phyloP scores from a whole-genome alignment of 345 rosid species.

The Gossypium stocksii region DNA sequence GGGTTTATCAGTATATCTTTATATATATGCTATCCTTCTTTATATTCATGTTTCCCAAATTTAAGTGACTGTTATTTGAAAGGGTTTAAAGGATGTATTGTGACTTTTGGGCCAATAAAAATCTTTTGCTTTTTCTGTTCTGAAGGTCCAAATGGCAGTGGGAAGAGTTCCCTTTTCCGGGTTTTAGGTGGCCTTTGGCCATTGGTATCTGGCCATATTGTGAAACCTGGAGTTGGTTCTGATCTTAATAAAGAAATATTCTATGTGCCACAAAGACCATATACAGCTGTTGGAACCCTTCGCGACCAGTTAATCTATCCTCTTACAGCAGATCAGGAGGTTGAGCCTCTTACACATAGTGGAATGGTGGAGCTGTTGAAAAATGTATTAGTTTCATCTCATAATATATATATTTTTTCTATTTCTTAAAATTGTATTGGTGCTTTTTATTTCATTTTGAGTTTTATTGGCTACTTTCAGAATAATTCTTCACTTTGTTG shows the following conservation, averaged over 20 bases:
- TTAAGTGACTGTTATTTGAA: not conserved
- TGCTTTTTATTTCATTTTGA: constrained; percentile 1
- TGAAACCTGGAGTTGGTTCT: constrained; percentile 97
- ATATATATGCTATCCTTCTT: not conserved
- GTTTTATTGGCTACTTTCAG: constrained; percentile 16
- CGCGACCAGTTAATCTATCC: constrained; percentile 98
- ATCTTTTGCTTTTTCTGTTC: constrained; percentile 13
- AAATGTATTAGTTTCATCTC: constrained; percentile 54
- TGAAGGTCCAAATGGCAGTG: constrained; percentile 99
- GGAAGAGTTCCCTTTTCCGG: constrained; percentile 98
- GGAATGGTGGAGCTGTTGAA: constrained; percentile 88
- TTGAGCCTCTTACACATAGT: constrained; percentile 53
- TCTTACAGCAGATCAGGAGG: constrained; percentile 70
- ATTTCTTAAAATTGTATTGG: not conserved
- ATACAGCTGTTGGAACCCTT: constrained; percentile 95
- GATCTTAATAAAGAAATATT: constrained; percentile 98
- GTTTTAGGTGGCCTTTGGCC: constrained; percentile 99
- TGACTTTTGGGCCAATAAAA: not conserved
- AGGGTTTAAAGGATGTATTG: not conserved
- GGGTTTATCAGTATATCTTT: not conserved
- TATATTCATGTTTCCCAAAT: not conserved
- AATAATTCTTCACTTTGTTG: constrained; percentile 13
- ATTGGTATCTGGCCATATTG: constrained; percentile 81
- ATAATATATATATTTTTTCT: not conserved
- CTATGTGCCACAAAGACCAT: constrained; percentile 97